Evolutionary conservation across 2,329 filamentous ascomycete genomes (phyloP), one percentile per base, ranked within the genome.

Genomic region (Emergomyces pasteurianus): DNA sequence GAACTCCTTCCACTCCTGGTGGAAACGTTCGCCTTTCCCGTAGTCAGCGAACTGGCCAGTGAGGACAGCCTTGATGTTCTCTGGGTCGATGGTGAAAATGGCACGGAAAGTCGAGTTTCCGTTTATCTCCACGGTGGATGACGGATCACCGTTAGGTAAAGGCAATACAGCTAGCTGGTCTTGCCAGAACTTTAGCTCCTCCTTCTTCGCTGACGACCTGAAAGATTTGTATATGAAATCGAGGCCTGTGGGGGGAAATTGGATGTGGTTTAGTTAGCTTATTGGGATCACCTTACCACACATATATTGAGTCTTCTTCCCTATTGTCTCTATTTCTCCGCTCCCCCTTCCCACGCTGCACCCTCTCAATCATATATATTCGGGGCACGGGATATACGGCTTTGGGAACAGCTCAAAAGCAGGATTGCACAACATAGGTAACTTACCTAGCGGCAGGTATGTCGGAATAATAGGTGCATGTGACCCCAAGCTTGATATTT

Each of bases 61-160:
- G n/a, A 96, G 79, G 26, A 96, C 81, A 6, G 92, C 89, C 73
- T 96, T 95, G 77, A 95, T 88, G 70, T 96, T 96, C 69, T 95
- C 90, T 0, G 88, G 88, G 66, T 96, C 90, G 5, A 83, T 83
- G 0, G 92, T 96, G 69, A 94, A 81, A 62, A 95, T 72, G 26
- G 87, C 73, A n/a, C 88, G 83, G 55, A 76, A 71, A 10, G 55
- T 62, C 18, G 47, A 65, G 23, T 34, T 49, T 16, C 63, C 61
- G 1, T 78, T 78, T 12, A 76, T 72, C 73, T 92, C 88, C 46
- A 80, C 75, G 0, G 89, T 92, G 66, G 79, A 84, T 0, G 88
- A 92, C 66, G 79, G 85, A 18, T 38, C 74, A 21, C 59, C 46
- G 6, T 55, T 70, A 18, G 4, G 74, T 68, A 14, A 69, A 72